A percentile compares a stretch with the other conserved stretches of the same genome.
Conservation (phyloP, 768 basidiomycete genomes). For the Termitomyces sp. region DNA sequence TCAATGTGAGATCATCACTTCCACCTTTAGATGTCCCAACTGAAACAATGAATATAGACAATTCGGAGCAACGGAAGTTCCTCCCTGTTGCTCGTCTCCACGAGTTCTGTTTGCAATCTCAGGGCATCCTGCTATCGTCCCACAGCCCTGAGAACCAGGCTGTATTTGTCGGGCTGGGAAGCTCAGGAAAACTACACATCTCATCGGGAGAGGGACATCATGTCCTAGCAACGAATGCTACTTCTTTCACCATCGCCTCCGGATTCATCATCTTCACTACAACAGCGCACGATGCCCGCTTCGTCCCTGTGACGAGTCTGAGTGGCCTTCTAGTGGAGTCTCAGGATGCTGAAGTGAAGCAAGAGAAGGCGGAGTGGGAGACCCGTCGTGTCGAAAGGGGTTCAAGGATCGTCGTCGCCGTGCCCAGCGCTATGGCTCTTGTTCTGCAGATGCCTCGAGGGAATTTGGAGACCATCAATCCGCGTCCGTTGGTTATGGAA, state of each 20-base stretch:
- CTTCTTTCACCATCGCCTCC: constrained; percentile 71
- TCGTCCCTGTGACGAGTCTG: constrained; percentile 50
- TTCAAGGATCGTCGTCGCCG: constrained; percentile 81
- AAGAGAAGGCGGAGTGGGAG: constrained; percentile 46
- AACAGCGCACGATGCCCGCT: constrained; percentile 74
- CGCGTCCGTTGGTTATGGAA: constrained; percentile 85
- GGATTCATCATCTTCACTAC: constrained; percentile 85
- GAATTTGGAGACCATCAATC: constrained; percentile 93
- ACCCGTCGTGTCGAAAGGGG: constrained; percentile 86
- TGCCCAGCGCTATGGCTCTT: constrained; percentile 84
- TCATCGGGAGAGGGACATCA: constrained; percentile 27
- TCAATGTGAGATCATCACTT: constrained; percentile 30
- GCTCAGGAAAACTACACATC: constrained; percentile 62
- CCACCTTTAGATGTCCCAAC: background rate
- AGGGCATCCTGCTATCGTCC: constrained; percentile 24
- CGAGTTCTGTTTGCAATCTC: constrained; percentile 54
- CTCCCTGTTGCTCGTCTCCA: constrained; percentile 39
- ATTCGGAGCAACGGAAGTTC: constrained; percentile 17
- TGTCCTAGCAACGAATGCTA: constrained; percentile 49
- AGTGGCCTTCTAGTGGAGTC: constrained; percentile 19
- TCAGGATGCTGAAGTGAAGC: constrained; percentile 24
- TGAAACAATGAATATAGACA: constrained; percentile 6
- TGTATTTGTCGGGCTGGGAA: constrained; percentile 61
- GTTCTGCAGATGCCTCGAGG: constrained; percentile 98
- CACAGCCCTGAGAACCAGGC: constrained; percentile 6